A percentile compares a stretch with the other conserved stretches of the same genome.
phyloP scores from a whole-genome alignment of 1,139 yeast species.

The Nadsonia commutata region DNA sequence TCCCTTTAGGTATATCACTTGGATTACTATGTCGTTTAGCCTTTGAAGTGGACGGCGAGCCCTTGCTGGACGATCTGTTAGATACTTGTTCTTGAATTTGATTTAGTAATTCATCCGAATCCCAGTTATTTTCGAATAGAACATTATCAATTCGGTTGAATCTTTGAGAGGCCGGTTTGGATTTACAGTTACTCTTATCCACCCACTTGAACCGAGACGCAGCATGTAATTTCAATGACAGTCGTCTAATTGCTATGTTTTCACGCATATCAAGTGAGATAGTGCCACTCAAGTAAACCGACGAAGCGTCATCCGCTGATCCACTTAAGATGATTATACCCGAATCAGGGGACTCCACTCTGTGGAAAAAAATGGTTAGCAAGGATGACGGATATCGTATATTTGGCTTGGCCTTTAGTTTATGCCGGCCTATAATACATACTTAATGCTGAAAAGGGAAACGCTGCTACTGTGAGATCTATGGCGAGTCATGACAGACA shows the following conservation, averaged over 20 bases:
- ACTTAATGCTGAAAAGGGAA: too few species aligned
- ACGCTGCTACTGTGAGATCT: too few species aligned
- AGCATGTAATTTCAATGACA: slow-evolving; percentile 51
- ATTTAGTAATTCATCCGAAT: slow-evolving; percentile 15
- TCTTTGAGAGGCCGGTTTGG: background rate
- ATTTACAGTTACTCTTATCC: slow-evolving; percentile 22
- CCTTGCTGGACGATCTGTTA: slow-evolving; percentile 12
- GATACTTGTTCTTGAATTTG: slow-evolving; percentile 10
- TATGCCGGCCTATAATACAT: too few species aligned
- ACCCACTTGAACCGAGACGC: slow-evolving; percentile 38
- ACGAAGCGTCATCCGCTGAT: slow-evolving; percentile 57
- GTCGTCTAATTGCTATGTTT: slow-evolving; percentile 51
- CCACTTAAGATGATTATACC: slow-evolving; percentile 80
- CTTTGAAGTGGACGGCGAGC: slow-evolving; percentile 12
- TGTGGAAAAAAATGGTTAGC: background rate
- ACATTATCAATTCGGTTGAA: slow-evolving; percentile 38
- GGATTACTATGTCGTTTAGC: slow-evolving; percentile 6
- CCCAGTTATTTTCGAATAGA: slow-evolving; percentile 69
- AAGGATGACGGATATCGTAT: too few species aligned
- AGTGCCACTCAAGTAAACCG: slow-evolving; percentile 61
- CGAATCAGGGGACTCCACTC: slow-evolving; percentile 1
- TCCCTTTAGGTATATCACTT: slow-evolving; percentile 43
- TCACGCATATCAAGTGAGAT: slow-evolving; percentile 67
- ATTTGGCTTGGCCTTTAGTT: too few species aligned
- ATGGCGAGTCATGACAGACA: too few species aligned